Base-by-base conservation (phyloP, 1,284 basidiomycete species). In the Puccinia novopanici region DNA sequence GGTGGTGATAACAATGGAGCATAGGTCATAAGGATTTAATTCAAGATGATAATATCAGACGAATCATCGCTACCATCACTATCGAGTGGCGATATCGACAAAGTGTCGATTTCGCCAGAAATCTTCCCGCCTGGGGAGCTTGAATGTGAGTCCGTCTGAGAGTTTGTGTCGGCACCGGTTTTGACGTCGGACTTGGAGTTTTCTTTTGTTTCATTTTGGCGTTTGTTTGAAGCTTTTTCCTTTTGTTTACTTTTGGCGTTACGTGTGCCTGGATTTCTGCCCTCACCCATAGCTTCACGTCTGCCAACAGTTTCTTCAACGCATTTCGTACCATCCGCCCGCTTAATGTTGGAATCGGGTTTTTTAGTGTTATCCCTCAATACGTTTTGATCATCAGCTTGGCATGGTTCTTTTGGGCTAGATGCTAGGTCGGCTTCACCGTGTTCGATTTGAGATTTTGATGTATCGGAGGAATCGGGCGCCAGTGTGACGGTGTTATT, bases 41-140 rank as follows among this genome's bases (percentile, higher is more conserved):
- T 27, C 8, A 57, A n/a, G 24, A 57, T 8, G 27, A 57, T 13
- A 57, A 57, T 27, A 57, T 57, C 55, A 27, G 55, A 57, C 27
- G 55, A n/a, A 27, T 57, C n/a, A 27, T 57, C 55, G 27, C 55
- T 27, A 57, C 24, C n/a, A 10, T 57, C 55, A 57, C 55, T 57
- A n/a, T 27, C 24, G n/a, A 24, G 55, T 57, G 55, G 27, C 27
- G 55, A 57, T 57, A 57, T 57, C 55, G 55, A 57, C 24, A 57
- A 57, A 10, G 5, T n/a, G n/a, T 57, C 55, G 4, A 57, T n/a
- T 3, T 57, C 24, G 24, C 27, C 24, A 24, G 24, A 57, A 57
- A 57, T 13, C 55, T 57, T 57, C n/a, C n/a, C 27, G 55, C 10
- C 24, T 27, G 55, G 5, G 55, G 55, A 27, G n/a, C 6, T 6